Base-by-base conservation (phyloP, 2,329 filamentous ascomycete genomes). In the Trichoderma oligosporum region DNA sequence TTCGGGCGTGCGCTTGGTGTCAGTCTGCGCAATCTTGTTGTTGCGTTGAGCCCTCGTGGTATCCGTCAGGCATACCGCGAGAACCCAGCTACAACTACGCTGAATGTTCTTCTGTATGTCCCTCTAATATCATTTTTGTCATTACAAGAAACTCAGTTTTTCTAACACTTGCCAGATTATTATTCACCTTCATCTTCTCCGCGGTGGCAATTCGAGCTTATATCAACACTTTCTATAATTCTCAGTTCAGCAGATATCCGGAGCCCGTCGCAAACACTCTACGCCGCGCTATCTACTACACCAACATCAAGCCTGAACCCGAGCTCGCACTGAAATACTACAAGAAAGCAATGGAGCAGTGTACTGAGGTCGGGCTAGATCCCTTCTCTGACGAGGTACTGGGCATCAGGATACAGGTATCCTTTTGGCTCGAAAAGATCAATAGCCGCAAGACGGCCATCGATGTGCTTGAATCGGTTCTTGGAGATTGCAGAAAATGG, bases 301-400 rank as follows among this genome's bases (percentile, higher is more conserved):
- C 86, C 63, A 92, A 94, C 66, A 82, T 87, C 62, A 79, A 83
- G 36, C 81, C 88, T 4, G 87, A 96, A 59, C 84, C 89, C 2
- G 81, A 87, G 58, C 80, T 88, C 55, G 92, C 93, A 1, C 78
- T 95, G 59, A 88, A 90, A 64, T 90, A 90, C 71, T 97, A 96
- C 71, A 86, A 86, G 65, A 82, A 88, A 62, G 91, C 92, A 3
- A 77, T 97, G 57, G 78, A 85, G 61, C 80, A 87, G 51, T 91
- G 91, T 57, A 76, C 85, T 48, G 85, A 90, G 66, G 68, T 88
- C 49, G 84, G 85, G 0, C 83, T 99, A 76, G 91, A 97, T 68
- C 90, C 89, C 0, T 95, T 92, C 69, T 92, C 89, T 4, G 89
- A 97, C 65, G 92, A 97, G 70, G 86, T 97, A 31, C 80, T 97